Percentiles rank a stretch among this genome's conserved stretches.
phyloP scores from a whole-genome alignment of 331 rosid species.

The Ulmus americana region DNA sequence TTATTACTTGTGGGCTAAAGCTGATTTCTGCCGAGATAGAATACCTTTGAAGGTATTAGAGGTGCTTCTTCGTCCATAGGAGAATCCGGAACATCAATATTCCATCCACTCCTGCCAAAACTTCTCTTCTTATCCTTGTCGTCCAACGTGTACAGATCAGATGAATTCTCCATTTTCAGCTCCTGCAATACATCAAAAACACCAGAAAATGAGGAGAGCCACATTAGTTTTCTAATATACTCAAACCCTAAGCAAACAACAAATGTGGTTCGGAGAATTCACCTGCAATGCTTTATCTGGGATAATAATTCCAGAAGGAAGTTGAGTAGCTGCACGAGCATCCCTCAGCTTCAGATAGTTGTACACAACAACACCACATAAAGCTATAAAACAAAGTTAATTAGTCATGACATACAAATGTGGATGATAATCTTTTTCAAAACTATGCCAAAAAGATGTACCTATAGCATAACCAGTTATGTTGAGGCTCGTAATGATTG shows the following conservation, averaged over 20 bases:
- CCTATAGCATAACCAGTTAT: constrained; percentile 20
- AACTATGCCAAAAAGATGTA: background rate
- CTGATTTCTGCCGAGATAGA: constrained; percentile 7
- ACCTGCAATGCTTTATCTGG: constrained; percentile 14
- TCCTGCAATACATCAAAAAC: background rate
- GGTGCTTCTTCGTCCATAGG: constrained; percentile 6
- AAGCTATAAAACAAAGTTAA: background rate
- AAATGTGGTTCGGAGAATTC: background rate
- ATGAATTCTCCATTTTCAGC: constrained; percentile 9
- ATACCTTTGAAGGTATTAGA: constrained; percentile 8
- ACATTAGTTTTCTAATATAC: background rate
- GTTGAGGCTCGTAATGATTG: constrained; percentile 11
- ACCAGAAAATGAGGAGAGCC: background rate
- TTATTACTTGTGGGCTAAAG: background rate
- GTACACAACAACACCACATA: constrained; percentile 17
- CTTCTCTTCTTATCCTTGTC: constrained; percentile 5
- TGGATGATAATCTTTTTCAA: background rate
- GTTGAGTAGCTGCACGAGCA: constrained; percentile 14
- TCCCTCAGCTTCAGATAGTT: constrained; percentile 18
- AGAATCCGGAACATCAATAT: background rate
- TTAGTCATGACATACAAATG: background rate
- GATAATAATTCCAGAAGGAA: constrained; percentile 9
- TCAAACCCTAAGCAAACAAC: background rate
- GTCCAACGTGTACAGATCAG: constrained; percentile 6
- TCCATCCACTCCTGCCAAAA: constrained; percentile 13